phyloP scores from a whole-genome alignment of 2,329 filamentous ascomycete species.

The Neobulgaria alba region DNA sequence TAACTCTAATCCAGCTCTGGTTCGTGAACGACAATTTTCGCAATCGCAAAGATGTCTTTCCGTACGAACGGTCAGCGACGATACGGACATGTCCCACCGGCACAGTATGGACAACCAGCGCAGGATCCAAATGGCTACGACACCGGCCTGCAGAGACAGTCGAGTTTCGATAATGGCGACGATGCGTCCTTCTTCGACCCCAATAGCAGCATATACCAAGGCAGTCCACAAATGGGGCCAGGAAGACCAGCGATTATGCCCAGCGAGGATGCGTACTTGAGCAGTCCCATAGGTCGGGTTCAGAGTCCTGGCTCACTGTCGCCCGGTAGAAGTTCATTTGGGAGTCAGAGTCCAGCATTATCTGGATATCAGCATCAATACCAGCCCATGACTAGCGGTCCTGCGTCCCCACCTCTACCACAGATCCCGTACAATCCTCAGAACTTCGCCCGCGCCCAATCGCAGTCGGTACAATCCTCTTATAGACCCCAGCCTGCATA shows the following conservation, averaged over 20 bases:
- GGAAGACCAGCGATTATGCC: slow-evolving; percentile 18
- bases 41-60: slow-evolving; percentile 46
- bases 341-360: slow-evolving; percentile 25
- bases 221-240: slow-evolving; percentile 24
- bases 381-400: slow-evolving; percentile 34
- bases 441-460: slow-evolving; percentile 40
- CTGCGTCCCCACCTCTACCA: slow-evolving; percentile 29
- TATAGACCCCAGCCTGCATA: slow-evolving; percentile 40
- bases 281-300: slow-evolving; percentile 14
- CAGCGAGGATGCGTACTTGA: slow-evolving; percentile 57
- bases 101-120: slow-evolving; percentile 45
- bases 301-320: slow-evolving; percentile 22
- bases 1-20: not conserved
- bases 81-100: slow-evolving; percentile 58
- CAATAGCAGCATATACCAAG: slow-evolving; percentile 26
- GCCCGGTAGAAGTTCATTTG: slow-evolving; percentile 21
- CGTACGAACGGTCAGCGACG: slow-evolving; percentile 50
- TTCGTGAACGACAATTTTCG: not conserved
- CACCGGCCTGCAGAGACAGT: slow-evolving; percentile 39
- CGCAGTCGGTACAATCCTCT: slow-evolving; percentile 29
- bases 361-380: slow-evolving; percentile 44
- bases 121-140: slow-evolving; percentile 32
- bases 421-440: slow-evolving; percentile 52
- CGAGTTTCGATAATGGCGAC: slow-evolving; percentile 71
- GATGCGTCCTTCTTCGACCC: slow-evolving; percentile 48